Base-by-base conservation (phyloP, 2,329 filamentous ascomycete species). In the Colletotrichum sp. region DNA sequence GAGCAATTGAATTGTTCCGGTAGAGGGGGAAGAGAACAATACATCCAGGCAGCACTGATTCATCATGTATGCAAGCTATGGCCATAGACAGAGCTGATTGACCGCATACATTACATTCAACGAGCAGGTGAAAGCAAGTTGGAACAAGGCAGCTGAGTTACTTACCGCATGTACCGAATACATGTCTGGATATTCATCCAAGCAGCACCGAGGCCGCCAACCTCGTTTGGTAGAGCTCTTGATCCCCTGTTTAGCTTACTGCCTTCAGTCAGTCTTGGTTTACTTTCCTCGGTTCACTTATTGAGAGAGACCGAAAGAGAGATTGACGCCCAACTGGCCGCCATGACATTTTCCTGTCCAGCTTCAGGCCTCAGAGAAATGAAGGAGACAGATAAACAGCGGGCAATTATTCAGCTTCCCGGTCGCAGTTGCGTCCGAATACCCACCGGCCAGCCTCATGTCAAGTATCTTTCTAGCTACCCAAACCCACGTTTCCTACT, bases 401-500 rank as follows among this genome's bases (percentile, higher is more conserved):
- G 36, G 44, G 24, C 28, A 55, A 68, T 68, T 68, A 55, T 55
- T 55, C 65, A 52, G 65, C 44, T 68, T 68, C 65, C 44, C 26
- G 28, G 39, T 57, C 28, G 28, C 59, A 34, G 28, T 34, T 68
- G 18, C 62, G 44, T 52, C 44, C 44, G 44, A 52, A 63, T 34
- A 64, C 24, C 32, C 59, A 64, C 59, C 26, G n/a, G 49, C 26
- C 36, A 71, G 26, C 49, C 69, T 49, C 49, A 71, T 28, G n/a
- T 65, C 59, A 71, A 30, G 69, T 71, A 21, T 52, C 44, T 52
- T 52, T 52, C 44, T 24, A 21, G n/a, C 44, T 21, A 55, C 59
- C 18, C 49, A 12, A 32, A 18, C 60, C 24, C 69, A 75, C 62
- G 68, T 72, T 55, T 62, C 72, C 72, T 52, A 75, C 69, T 71